phyloP scores from a whole-genome alignment of 805 yeast species.

The Lachancea dasiensis region DNA sequence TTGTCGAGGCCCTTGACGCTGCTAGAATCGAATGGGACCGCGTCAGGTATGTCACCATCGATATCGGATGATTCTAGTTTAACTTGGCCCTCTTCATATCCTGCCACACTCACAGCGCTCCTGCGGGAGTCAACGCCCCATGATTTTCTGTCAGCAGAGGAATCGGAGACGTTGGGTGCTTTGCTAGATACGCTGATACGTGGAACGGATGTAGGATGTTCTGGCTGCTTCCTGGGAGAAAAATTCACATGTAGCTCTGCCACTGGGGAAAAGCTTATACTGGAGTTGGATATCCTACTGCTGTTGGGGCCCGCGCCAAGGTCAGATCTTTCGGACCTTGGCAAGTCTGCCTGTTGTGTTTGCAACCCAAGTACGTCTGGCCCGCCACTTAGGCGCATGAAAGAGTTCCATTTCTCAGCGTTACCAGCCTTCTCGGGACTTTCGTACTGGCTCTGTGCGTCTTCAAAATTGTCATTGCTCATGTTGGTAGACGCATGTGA shows the following conservation, averaged over 20 bases:
- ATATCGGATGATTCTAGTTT: too few relatives aligned
- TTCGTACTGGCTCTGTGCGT: background rate
- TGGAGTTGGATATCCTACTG: background rate
- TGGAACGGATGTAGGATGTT: conserved; percentile 1
- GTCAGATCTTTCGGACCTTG: background rate
- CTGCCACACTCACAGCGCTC: too few relatives aligned
- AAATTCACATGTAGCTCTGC: conserved; percentile 8
- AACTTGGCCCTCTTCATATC: too few relatives aligned
- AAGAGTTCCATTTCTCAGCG: conserved; percentile 1
- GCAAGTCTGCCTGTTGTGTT: background rate
- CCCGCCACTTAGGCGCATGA: conserved; percentile 4
- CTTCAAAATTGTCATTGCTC: conserved; percentile 5
- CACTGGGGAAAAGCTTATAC: conserved; percentile 9
- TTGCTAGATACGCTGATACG: background rate
- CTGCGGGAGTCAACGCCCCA: too few relatives aligned
- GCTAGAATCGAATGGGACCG: too few relatives aligned
- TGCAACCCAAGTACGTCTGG: background rate
- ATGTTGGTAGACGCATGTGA: conserved; percentile 1
- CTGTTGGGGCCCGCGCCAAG: background rate
- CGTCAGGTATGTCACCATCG: too few relatives aligned
- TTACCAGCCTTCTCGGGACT: background rate
- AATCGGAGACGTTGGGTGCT: background rate
- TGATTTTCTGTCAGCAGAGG: too few relatives aligned
- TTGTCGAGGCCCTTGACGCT: too few relatives aligned
- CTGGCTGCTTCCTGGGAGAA: conserved; percentile 3